phyloP scores from a whole-genome alignment of 2,329 filamentous ascomycete genomes.

The Ceratocystis smalleyi region DNA sequence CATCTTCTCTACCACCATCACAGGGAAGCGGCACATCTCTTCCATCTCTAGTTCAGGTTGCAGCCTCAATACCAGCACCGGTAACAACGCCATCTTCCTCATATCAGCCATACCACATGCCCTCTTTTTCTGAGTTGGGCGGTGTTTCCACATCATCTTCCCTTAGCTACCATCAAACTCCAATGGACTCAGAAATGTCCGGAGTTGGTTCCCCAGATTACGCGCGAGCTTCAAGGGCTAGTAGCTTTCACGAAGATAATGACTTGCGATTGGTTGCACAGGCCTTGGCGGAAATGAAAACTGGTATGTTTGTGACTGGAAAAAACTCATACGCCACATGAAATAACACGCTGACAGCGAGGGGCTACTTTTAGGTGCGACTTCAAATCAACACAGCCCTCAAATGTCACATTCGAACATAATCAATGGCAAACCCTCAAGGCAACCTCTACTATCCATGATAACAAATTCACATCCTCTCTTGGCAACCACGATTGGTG shows the following conservation, averaged over 20 bases:
- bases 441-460: conserved; percentile 71
- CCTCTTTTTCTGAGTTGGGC: conserved; percentile 13
- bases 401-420: conserved; percentile 10
- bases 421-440: conserved; percentile 19
- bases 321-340: not conserved
- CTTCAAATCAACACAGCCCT: conserved; percentile 13
- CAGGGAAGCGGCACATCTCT: conserved; percentile 5
- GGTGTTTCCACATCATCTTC: conserved; percentile 12
- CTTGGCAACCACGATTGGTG: conserved; percentile 69
- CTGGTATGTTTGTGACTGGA: conserved; percentile 7
- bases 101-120: conserved; percentile 8
- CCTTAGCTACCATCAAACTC: conserved; percentile 11
- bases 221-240: conserved; percentile 12
- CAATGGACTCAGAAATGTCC: conserved; percentile 16
- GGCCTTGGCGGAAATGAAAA: conserved; percentile 16
- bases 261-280: conserved; percentile 16
- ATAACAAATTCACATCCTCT: conserved; percentile 79
- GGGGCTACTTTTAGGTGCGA: not conserved
- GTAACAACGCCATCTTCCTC: not conserved
- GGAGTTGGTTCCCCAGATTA: conserved; percentile 14
- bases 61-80: conserved; percentile 5
- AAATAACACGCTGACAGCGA: not conserved
- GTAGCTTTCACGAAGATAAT: conserved; percentile 15
- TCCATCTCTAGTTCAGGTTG: conserved; percentile 10
- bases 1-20: not conserved